Evolutionary conservation across 768 basidiomycete species (phyloP).

Genomic region (Paxillus involutus): DNA sequence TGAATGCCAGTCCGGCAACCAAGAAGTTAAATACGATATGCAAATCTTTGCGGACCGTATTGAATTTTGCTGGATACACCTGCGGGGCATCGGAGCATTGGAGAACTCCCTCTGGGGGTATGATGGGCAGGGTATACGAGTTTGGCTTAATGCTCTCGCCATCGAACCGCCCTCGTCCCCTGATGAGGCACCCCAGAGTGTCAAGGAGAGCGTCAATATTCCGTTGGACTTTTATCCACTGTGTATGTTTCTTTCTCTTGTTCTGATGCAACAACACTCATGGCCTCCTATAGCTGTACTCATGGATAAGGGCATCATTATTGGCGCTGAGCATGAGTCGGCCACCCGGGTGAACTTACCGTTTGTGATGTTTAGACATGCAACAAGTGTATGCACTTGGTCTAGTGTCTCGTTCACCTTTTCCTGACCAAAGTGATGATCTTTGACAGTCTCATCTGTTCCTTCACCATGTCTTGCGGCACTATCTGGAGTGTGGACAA

Average conservation of each 20-base stretch:
- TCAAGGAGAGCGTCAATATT: constrained; percentile 93
- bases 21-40: constrained; percentile 96
- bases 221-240: constrained; percentile 93
- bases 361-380: constrained; percentile 89
- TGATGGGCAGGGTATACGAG: constrained; percentile 83
- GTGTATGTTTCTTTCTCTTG: constrained; percentile 51
- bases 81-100: constrained; percentile 87
- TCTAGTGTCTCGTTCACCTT: neutral
- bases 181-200: constrained; percentile 43
- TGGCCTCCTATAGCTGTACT: constrained; percentile 66
- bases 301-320: constrained; percentile 99
- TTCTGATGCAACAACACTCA: neutral
- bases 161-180: constrained; percentile 63
- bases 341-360: constrained; percentile 73
- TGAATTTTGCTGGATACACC: constrained; percentile 98
- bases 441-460: constrained; percentile 83
- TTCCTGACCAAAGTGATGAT: neutral
- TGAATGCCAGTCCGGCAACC: constrained; percentile 62
- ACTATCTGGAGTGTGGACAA: constrained; percentile 65
- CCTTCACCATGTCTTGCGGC: constrained; percentile 85
- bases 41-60: constrained; percentile 96
- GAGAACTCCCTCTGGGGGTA: constrained; percentile 99
- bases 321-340: constrained; percentile 90
- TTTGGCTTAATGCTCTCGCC: constrained; percentile 95
- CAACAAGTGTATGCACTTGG: constrained; percentile 69